Conservation (phyloP, 2,329 filamentous ascomycete genomes). For the Colletotrichum lindemuthianum region DNA sequence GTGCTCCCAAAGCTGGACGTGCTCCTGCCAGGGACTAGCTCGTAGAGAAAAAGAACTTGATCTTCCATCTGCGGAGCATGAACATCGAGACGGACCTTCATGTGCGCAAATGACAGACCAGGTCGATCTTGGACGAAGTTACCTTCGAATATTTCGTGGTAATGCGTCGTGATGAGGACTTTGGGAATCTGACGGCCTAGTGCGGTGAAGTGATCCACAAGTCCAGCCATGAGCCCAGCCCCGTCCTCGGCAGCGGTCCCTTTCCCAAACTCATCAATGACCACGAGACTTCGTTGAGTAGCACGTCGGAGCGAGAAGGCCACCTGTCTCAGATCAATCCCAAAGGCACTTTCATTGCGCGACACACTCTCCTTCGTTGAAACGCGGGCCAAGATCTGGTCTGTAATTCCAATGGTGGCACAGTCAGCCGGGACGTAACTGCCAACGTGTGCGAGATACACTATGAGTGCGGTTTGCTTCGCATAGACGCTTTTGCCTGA, state of each 20-base stretch:
- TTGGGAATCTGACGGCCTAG: slow-evolving; percentile 61
- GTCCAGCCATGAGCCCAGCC: slow-evolving; percentile 65
- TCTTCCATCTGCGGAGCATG: slow-evolving; percentile 62
- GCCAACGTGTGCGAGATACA: slow-evolving; percentile 92
- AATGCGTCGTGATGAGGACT: slow-evolving; percentile 71
- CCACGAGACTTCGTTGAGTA: slow-evolving; percentile 79
- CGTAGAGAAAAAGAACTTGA: slow-evolving; percentile 80
- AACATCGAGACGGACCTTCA: slow-evolving; percentile 73
- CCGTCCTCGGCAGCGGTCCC: slow-evolving; percentile 69
- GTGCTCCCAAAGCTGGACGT: slow-evolving; percentile 84
- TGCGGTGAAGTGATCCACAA: slow-evolving; percentile 65
- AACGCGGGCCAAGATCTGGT: slow-evolving; percentile 90
- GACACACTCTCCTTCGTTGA: slow-evolving; percentile 75
- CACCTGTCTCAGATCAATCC: slow-evolving; percentile 88
- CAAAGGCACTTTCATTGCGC: slow-evolving; percentile 69
- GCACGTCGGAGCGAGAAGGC: slow-evolving; percentile 79
- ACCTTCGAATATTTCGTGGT: slow-evolving; percentile 77
- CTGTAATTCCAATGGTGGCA: slow-evolving; percentile 85
- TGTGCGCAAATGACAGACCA: slow-evolving; percentile 71
- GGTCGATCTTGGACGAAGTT: slow-evolving; percentile 62
- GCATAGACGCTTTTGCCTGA: slow-evolving; percentile 97
- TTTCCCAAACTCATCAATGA: slow-evolving; percentile 93
- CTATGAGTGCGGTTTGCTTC: slow-evolving; percentile 90
- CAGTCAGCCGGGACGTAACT: slow-evolving; percentile 86
- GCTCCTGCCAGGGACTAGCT: slow-evolving; percentile 72